A percentile compares a stretch with the other conserved stretches of the same genome.
phyloP scores from a whole-genome alignment of 805 yeast genomes.

The Wickerhamomyces mucosus region DNA sequence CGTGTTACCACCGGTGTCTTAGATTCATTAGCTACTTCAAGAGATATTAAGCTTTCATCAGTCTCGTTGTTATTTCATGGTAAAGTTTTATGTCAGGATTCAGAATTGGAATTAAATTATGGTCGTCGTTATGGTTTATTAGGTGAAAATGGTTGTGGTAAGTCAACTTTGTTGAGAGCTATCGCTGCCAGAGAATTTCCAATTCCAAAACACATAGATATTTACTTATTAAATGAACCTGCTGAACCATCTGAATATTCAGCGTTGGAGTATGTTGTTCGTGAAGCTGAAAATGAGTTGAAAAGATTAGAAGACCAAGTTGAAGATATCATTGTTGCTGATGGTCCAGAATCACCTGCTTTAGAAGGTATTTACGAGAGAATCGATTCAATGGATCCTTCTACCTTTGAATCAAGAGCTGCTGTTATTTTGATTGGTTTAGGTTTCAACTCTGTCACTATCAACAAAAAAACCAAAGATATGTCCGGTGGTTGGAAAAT shows the following conservation, averaged over 20 bases:
- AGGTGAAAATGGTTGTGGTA: slow-evolving; percentile 99
- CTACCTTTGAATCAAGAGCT: slow-evolving; percentile 94
- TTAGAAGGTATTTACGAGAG: slow-evolving; percentile 90
- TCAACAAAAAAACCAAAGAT: slow-evolving; percentile 89
- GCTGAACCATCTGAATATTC: slow-evolving; percentile 89
- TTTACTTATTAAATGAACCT: slow-evolving; percentile 92
- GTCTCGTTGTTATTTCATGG: slow-evolving; percentile 95
- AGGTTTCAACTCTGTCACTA: slow-evolving; percentile 85
- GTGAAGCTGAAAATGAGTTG: slow-evolving; percentile 91
- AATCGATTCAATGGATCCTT: slow-evolving; percentile 91
- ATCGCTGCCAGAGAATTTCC: slow-evolving; percentile 96
- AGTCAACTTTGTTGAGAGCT: slow-evolving; percentile 88
- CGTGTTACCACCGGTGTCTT: slow-evolving; percentile 97
- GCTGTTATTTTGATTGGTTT: slow-evolving; percentile 93
- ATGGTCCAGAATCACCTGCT: slow-evolving; percentile 86
- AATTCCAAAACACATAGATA: slow-evolving; percentile 83
- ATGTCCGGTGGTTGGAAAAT: slow-evolving; percentile 99
- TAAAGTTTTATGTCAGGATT: slow-evolving; percentile 89
- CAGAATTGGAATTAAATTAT: slow-evolving; percentile 84
- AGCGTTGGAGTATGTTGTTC: slow-evolving; percentile 92
- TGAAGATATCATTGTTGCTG: slow-evolving; percentile 79
- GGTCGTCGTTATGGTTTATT: slow-evolving; percentile 96
- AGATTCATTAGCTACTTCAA: slow-evolving; percentile 78
- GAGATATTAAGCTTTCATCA: slow-evolving; percentile 88
- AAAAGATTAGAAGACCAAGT: slow-evolving; percentile 85